Evolutionary conservation across 2,329 filamentous ascomycete genomes (phyloP).

Genomic region (Diaporthe destruens): DNA sequence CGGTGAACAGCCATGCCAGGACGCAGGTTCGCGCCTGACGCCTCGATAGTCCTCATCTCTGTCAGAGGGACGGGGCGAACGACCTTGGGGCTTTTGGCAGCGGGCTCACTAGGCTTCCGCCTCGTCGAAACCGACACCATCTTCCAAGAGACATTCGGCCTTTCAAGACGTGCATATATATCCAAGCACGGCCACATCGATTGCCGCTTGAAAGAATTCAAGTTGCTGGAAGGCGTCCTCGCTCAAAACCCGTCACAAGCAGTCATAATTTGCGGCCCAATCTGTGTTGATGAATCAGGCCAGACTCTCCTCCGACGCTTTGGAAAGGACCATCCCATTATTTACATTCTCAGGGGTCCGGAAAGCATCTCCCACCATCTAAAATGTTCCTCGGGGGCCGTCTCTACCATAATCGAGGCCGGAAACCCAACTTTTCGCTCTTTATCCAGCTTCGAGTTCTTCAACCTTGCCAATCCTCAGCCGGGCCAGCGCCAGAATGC

Average conservation of each 20-base stretch:
- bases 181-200: conserved; percentile 53
- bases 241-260: conserved; percentile 64
- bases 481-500: not conserved
- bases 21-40: conserved; percentile 15
- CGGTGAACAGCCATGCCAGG: conserved; percentile 9
- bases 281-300: conserved; percentile 66
- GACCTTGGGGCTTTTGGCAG: conserved; percentile 23
- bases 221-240: conserved; percentile 48
- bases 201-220: conserved; percentile 3
- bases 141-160: conserved; percentile 69
- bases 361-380: not conserved
- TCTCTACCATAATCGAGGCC: conserved; percentile 7
- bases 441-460: conserved; percentile 11
- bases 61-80: conserved; percentile 18
- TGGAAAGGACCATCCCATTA: conserved; percentile 68
- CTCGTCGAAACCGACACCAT: conserved; percentile 70
- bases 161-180: conserved; percentile 66
- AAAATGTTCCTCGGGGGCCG: not conserved
- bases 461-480: not conserved
- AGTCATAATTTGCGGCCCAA: conserved; percentile 69
- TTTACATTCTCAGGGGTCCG: conserved; percentile 60
- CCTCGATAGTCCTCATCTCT: conserved; percentile 14
- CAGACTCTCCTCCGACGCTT: conserved; percentile 66
- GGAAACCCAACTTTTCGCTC: not conserved
- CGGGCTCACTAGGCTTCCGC: conserved; percentile 58